A percentile compares a stretch with the other conserved stretches of the same genome.
Evolutionary conservation across 257 asterid genomes (phyloP).

Genomic region (Marsdenia floribunda): DNA sequence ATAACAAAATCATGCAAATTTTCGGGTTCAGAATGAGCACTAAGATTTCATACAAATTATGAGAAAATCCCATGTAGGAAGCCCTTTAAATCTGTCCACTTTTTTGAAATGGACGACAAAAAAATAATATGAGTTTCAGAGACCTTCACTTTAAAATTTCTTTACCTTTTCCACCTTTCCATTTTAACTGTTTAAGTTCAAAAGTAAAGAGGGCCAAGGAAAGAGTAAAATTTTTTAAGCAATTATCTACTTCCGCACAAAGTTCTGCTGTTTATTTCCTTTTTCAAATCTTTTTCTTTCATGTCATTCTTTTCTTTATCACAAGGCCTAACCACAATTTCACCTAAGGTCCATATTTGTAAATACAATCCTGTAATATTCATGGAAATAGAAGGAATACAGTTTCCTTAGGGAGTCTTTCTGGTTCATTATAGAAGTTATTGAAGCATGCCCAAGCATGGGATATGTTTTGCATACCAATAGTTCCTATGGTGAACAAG

Average conservation of each 20-base stretch:
- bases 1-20: slow-evolving; percentile 6
- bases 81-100: not conserved
- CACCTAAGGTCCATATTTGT: not conserved
- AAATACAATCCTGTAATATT: not conserved
- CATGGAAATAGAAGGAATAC: not conserved
- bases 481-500: not conserved
- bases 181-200: not conserved
- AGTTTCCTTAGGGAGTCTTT: not conserved
- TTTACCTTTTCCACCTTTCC: not conserved
- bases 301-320: too few relatives aligned
- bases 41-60: not conserved
- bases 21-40: not conserved
- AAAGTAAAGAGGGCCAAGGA: too few relatives aligned
- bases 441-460: not conserved
- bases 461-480: not conserved
- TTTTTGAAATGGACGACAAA: not conserved
- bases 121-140: not conserved
- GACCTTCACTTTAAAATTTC: not conserved
- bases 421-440: not conserved
- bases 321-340: not conserved
- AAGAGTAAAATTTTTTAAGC: not conserved
- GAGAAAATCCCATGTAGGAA: not conserved
- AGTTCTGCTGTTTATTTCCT: not conserved
- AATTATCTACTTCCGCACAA: not conserved
- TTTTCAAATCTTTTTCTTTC: not conserved